Conservation (phyloP, 148 eudicot genomes). For the Euryodendron excelsum region DNA sequence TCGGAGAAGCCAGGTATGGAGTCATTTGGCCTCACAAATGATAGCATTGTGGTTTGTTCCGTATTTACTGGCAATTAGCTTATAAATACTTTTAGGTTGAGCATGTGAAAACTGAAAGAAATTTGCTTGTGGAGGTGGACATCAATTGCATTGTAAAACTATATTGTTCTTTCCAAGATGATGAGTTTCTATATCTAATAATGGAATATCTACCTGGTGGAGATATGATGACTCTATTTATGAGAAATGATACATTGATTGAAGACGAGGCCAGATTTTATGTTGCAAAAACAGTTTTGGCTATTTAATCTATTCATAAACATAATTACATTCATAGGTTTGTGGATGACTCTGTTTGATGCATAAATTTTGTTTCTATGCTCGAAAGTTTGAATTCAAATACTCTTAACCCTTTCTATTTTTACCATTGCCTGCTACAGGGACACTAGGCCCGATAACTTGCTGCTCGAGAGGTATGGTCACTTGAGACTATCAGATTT, state of each 20-base stretch:
- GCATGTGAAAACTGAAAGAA: constrained; percentile 96
- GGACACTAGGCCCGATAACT: too few relatives aligned
- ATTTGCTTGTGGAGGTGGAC: constrained; percentile 96
- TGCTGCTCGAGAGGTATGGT: too few relatives aligned
- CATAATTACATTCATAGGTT: constrained; percentile 93
- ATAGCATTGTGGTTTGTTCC: not conserved
- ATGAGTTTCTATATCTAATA: constrained; percentile 78
- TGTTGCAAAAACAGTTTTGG: constrained; percentile 92
- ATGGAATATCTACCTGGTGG: constrained; percentile 99
- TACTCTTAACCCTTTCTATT: too few relatives aligned
- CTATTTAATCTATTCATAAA: constrained; percentile 91
- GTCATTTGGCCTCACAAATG: constrained; percentile 15
- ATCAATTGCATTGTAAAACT: constrained; percentile 95
- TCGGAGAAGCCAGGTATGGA: constrained; percentile 87
- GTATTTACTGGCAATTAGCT: constrained; percentile 21
- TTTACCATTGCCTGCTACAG: too few relatives aligned
- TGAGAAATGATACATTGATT: constrained; percentile 92
- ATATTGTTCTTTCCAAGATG: constrained; percentile 96
- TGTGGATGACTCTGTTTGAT: constrained; percentile 21
- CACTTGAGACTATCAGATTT: too few relatives aligned
- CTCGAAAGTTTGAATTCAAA: too few relatives aligned
- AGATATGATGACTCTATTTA: constrained; percentile 95
- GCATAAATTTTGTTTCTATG: not conserved
- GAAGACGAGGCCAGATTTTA: constrained; percentile 91
- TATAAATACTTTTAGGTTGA: constrained; percentile 60